Evolutionary conservation across 1,284 basidiomycete species (phyloP).

Genomic region (Cystobasidiaceae sp.): DNA sequence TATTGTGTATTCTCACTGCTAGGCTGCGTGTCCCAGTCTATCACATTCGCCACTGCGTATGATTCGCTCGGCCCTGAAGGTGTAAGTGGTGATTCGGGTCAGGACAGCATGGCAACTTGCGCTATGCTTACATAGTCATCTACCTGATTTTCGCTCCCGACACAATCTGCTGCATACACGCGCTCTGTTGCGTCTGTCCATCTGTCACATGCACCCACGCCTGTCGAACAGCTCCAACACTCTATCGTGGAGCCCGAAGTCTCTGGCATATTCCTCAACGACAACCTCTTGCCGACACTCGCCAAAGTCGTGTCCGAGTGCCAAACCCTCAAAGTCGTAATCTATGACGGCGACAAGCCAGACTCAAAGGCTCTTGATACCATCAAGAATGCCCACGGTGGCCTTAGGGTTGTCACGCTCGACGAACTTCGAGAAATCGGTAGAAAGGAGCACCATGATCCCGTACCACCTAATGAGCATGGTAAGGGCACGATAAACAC

Average conservation of each 20-base stretch:
- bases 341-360: conserved; percentile 76
- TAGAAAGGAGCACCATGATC: conserved; percentile 54
- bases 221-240: conserved; percentile 63
- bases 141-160: too few species aligned
- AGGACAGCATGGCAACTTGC: too few species aligned
- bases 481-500: too few species aligned
- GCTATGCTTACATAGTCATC: too few species aligned
- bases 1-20: not conserved
- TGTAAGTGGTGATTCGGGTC: too few species aligned
- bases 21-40: conserved; percentile 70
- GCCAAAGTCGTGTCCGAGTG: conserved; percentile 52
- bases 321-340: conserved; percentile 63
- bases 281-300: conserved; percentile 66
- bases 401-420: conserved; percentile 57
- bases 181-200: too few species aligned
- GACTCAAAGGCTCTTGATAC: conserved; percentile 54
- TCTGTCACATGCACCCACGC: too few species aligned
- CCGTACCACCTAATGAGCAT: conserved; percentile 57
- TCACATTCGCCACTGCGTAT: conserved; percentile 86
- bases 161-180: too few species aligned
- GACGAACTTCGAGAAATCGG: conserved; percentile 67
- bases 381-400: conserved; percentile 53
- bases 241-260: conserved; percentile 89
- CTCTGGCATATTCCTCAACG: conserved; percentile 85
- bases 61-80: conserved; percentile 76